Evolutionary conservation across 2,329 filamentous ascomycete genomes (phyloP).

Genomic region (Sporothrix brunneoviolacea): DNA sequence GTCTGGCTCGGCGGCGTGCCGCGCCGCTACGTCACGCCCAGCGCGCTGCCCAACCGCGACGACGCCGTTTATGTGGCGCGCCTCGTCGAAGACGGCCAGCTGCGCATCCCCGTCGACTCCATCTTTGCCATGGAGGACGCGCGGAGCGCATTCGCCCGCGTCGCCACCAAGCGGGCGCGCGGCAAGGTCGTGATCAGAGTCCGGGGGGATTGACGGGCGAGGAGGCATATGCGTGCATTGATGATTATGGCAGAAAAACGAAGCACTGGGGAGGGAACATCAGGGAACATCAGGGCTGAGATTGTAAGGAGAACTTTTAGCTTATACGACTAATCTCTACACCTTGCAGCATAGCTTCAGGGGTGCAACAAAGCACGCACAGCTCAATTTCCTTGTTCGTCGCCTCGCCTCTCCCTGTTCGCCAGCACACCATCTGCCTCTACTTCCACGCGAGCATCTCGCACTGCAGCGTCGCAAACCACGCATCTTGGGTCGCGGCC

Average conservation of each 20-base stretch:
- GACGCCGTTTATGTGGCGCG: conserved; percentile 22
- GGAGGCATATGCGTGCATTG: too few relatives aligned
- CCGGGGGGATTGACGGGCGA: not conserved
- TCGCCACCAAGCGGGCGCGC: conserved; percentile 8
- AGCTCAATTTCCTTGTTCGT: too few relatives aligned
- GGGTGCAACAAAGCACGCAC: too few relatives aligned
- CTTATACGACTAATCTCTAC: too few relatives aligned
- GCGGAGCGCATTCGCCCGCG: conserved; percentile 4
- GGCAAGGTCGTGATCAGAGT: conserved; percentile 15
- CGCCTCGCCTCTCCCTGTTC: too few relatives aligned
- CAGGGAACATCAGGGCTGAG: too few relatives aligned
- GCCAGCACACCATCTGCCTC: too few relatives aligned
- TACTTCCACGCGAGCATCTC: conserved; percentile 15
- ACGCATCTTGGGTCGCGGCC: conserved; percentile 32
- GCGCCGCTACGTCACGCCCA: conserved; percentile 24
- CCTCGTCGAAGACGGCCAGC: conserved; percentile 22
- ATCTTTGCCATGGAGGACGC: conserved; percentile 8
- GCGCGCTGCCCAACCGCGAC: conserved; percentile 21
- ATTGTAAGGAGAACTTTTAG: too few relatives aligned
- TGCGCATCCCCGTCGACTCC: conserved; percentile 15
- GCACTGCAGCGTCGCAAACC: conserved; percentile 18
- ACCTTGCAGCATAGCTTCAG: too few relatives aligned
- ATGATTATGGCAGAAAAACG: too few relatives aligned
- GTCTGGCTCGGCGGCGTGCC: conserved; percentile 25
- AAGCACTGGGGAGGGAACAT: too few relatives aligned